Base-by-base conservation (phyloP, 192 early-diverging fungal species). In the Helicostylum pulchrum region DNA sequence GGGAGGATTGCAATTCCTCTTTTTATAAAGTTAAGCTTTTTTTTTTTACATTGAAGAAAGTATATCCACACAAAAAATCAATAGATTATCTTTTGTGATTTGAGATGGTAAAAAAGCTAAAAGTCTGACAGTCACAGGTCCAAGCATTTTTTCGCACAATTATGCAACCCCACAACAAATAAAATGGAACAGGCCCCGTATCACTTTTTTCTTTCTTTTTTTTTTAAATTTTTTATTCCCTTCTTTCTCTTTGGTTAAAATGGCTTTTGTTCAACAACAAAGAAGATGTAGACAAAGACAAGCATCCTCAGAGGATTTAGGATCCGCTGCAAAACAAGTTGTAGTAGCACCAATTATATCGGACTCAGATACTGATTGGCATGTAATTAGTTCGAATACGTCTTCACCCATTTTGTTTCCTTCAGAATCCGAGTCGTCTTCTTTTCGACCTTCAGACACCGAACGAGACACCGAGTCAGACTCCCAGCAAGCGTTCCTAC, bases 221-320 rank as follows among this genome's bases (percentile, higher is more conserved):
- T 39, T 47, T 21, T 57, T n/a, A n/a, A n/a, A n/a, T n/a, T n/a
- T n/a, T n/a, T n/a, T n/a, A n/a, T n/a, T 55, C 47, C 42, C 46
- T 17, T 49, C 11, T 58, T 7, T 34, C 48, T 44, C 53, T 42
- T 31, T 52, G 62, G 20, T 19, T 55, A 64, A 23, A 15, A 72
- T 72, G 71, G 71, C 71, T 21, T 72, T 72, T 63, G 65, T 49
- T 58, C 71, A 72, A 63, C 65, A 67, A 51, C 71, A 62, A 42
- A 57, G 65, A 50, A 45, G 59, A 52, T 65, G 52, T 7, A 56
- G 26, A 11, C 64, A 46, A 9, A 31, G 54, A 17, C 31, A 7
- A 15, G 19, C 48, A 39, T 17, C n/a, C n/a, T n/a, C n/a, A 7
- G 47, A 50, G 12, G 0, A 17, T 19, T 48, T 48, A 48, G 2